A percentile compares a stretch with the other conserved stretches of the same genome.
Evolutionary conservation across 2,329 filamentous ascomycete species (phyloP).

Genomic region (Phialophora tarda): DNA sequence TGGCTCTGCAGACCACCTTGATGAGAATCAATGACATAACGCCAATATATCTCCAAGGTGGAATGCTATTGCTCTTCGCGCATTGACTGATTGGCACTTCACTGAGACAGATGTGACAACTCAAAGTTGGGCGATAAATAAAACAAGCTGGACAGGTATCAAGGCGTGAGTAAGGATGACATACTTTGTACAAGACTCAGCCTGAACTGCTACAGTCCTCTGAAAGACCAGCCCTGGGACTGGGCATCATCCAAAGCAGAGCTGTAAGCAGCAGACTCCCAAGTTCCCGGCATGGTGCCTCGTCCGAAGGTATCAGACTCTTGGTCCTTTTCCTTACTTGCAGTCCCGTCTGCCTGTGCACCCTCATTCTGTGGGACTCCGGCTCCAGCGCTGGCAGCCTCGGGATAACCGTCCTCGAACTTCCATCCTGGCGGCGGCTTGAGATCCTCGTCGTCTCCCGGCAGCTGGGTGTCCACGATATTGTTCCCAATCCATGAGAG

Average conservation of each 20-base stretch:
- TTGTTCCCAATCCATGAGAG: slow-evolving; percentile 40
- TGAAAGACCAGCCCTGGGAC: slow-evolving; percentile 38
- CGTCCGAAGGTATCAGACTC: not conserved
- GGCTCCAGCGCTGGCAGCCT: not conserved
- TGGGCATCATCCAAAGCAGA: slow-evolving; percentile 32
- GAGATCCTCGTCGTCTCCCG: slow-evolving; percentile 40
- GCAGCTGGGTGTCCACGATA: slow-evolving; percentile 40
- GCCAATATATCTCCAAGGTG: slow-evolving; percentile 25
- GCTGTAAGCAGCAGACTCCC: slow-evolving; percentile 23
- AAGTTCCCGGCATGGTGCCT: slow-evolving; percentile 21
- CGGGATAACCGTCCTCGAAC: slow-evolving; percentile 26
- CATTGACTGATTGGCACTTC: slow-evolving; percentile 41
- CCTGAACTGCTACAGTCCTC: slow-evolving; percentile 22
- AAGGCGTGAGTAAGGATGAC: not conserved
- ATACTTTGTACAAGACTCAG: not conserved
- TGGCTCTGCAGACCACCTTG: slow-evolving; percentile 29
- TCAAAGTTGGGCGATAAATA: slow-evolving; percentile 37
- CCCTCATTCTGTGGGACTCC: not conserved
- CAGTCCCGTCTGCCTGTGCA: not conserved
- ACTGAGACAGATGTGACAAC: slow-evolving; percentile 40
- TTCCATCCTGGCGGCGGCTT: slow-evolving; percentile 38
- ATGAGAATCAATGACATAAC: slow-evolving; percentile 34
- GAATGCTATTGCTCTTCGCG: slow-evolving; percentile 38
- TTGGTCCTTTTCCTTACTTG: not conserved
- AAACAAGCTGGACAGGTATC: not conserved